Base-by-base conservation (phyloP, 108 stramenopile genomes). In the Thalassiosira profunda region DNA sequence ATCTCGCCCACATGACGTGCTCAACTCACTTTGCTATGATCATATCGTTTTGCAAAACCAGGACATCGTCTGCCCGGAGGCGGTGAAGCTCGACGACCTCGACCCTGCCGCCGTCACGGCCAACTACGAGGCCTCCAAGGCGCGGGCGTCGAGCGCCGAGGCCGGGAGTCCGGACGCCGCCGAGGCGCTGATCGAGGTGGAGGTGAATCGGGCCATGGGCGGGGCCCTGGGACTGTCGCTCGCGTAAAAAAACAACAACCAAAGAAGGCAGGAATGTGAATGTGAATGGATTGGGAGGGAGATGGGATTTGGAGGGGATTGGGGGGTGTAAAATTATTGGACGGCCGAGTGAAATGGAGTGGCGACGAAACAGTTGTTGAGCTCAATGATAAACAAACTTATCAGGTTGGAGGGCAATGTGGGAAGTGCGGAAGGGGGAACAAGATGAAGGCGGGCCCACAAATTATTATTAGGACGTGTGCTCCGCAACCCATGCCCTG, bases 41-140 rank as follows among this genome's bases (percentile, higher is more conserved):
- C 11, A 23, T 37, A 44, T 30, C 20, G 40, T 24, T 35, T n/a
- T 30, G 40, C 25, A 60, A 62, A 59, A 31, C 37, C 72, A 96
- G 92, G 98, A 99, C 60, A 88, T 99, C 57, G 77, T 95, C 26
- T 96, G 95, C 64, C 95, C 97, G 48, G 98, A 99, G 73, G 97
- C 97, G 43, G 97, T 97, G 38, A 94, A 94, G 66, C 56, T 99
- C 25, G 97, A 97, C 65, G 98, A 99, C 58, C 63, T 99, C 40
- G 98, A 99, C 68, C 58, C 78, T 15, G 70, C 81, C 26, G 96
- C 89, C 51, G 90, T 98, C 9, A 53, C 82, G 35, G 68, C 77
- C 26, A 81, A 83, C 64, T 93, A 79, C 63, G 93, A 91, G 35
- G 86, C 86, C 15, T 91, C 94, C 69, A 96, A 93, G 75, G 57